Conservation (phyloP, 1,284 basidiomycete species). For the Pisolithus thermaeus region DNA sequence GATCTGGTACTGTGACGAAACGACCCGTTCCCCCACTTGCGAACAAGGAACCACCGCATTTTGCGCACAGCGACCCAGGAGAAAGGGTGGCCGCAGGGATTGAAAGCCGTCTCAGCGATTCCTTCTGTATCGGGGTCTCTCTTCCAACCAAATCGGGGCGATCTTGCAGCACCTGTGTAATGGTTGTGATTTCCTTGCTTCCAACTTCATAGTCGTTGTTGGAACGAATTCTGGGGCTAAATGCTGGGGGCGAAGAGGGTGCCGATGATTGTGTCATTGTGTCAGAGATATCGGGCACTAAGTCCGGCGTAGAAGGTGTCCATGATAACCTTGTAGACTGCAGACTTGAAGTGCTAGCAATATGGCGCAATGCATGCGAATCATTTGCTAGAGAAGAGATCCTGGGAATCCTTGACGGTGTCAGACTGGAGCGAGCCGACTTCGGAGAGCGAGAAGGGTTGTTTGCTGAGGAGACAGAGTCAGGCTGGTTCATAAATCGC, state of each 20-base stretch:
- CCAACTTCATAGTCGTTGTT: constrained; percentile 10
- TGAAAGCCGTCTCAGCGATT: constrained; percentile 19
- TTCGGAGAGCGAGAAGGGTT: constrained; percentile 5
- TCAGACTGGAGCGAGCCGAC: constrained; percentile 9
- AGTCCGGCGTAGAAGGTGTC: constrained; percentile 50
- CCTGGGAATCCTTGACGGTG: constrained; percentile 29
- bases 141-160: constrained; percentile 6
- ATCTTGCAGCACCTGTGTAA: constrained; percentile 7
- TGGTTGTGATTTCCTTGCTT: constrained; percentile 7
- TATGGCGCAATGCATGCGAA: constrained; percentile 25
- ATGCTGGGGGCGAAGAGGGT: constrained; percentile 48
- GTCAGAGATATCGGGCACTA: constrained; percentile 59
- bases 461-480: constrained; percentile 13
- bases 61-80: constrained; percentile 41
- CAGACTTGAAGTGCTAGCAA: constrained; percentile 25
- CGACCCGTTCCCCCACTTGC: constrained; percentile 46
- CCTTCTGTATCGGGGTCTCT: constrained; percentile 20
- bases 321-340: constrained; percentile 26
- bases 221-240: constrained; percentile 25
- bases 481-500: constrained; percentile 40
- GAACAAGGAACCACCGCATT: constrained; percentile 55
- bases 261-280: constrained; percentile 49
- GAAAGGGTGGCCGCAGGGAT: constrained; percentile 21
- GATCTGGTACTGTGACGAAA: constrained; percentile 65
- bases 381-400: constrained; percentile 15